phyloP scores from a whole-genome alignment of 495 filamentous ascomycete genomes.

The Cercophora sp. region DNA sequence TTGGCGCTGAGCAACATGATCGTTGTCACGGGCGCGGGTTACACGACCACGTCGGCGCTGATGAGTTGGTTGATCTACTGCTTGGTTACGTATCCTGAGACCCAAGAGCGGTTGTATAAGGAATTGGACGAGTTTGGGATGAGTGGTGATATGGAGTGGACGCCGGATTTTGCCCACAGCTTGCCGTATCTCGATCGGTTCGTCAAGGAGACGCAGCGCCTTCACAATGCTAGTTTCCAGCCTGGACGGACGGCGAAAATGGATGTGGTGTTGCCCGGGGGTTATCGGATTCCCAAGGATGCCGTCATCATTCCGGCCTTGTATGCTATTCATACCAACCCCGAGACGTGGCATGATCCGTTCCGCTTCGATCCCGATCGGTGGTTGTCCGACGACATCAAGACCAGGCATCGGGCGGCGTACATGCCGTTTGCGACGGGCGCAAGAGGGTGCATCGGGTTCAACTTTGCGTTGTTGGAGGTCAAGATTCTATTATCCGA shows the following conservation, averaged over 20 bases:
- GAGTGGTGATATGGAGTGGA: slow-evolving; percentile 29
- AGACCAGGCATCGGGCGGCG: slow-evolving; percentile 37
- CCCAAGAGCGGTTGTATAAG: slow-evolving; percentile 50
- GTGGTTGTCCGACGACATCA: slow-evolving; percentile 49
- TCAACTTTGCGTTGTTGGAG: slow-evolving; percentile 55
- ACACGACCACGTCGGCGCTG: slow-evolving; percentile 49
- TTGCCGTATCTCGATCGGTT: slow-evolving; percentile 51
- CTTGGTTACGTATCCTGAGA: slow-evolving; percentile 43
- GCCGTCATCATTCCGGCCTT: slow-evolving; percentile 46
- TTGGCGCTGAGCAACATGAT: slow-evolving; percentile 20
- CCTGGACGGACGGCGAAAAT: slow-evolving; percentile 48
- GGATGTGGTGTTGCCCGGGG: slow-evolving; percentile 52
- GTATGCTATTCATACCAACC: slow-evolving; percentile 52
- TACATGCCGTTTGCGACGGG: slow-evolving; percentile 55
- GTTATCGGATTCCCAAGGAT: slow-evolving; percentile 48
- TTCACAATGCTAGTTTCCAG: slow-evolving; percentile 55
- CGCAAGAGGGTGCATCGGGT: slow-evolving; percentile 51
- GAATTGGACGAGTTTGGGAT: slow-evolving; percentile 50
- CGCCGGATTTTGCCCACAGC: slow-evolving; percentile 36
- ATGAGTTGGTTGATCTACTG: slow-evolving; percentile 53
- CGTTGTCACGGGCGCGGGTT: slow-evolving; percentile 47
- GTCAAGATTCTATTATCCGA: slow-evolving; percentile 49
- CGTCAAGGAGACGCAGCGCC: slow-evolving; percentile 55
- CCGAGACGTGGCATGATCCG: slow-evolving; percentile 49
- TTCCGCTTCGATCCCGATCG: slow-evolving; percentile 50